These are phyloP conservation scores for Teunomyces tritomae DNA, from an alignment of 805 yeast genomes.

Conservation along the genomic window DNA sequence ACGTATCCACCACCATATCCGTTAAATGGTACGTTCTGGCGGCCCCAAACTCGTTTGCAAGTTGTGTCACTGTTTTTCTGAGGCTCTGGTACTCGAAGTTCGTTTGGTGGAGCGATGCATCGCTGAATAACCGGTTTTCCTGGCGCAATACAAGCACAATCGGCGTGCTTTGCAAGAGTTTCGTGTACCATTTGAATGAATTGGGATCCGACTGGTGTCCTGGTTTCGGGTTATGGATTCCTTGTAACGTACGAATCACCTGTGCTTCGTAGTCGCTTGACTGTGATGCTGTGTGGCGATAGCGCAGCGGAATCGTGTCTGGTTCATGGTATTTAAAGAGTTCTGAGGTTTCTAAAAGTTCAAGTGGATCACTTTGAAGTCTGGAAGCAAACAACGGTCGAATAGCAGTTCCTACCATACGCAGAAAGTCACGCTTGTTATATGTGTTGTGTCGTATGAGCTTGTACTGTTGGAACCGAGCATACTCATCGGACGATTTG, in stretches of 20 bases:
- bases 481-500: constrained; percentile 17
- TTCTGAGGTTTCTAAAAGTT: constrained; percentile 7
- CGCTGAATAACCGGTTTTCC: constrained; percentile 26
- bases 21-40: constrained; percentile 32
- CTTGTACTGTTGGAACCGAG: constrained; percentile 19
- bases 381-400: constrained; percentile 19
- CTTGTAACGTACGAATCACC: constrained; percentile 24
- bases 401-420: constrained; percentile 16
- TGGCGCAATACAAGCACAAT: constrained; percentile 28
- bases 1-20: constrained; percentile 27
- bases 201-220: constrained; percentile 12
- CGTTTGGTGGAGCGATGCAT: constrained; percentile 18
- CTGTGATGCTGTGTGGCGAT: constrained; percentile 13
- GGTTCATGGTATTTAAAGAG: constrained; percentile 3
- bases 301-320: constrained; percentile 9
- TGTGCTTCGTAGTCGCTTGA: constrained; percentile 24
- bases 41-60: constrained; percentile 9
- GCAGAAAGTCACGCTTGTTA: constrained; percentile 21
- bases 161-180: constrained; percentile 28
- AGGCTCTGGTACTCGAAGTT: constrained; percentile 21
- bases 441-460: constrained; percentile 11
- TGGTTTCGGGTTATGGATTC: constrained; percentile 20
- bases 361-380: constrained; percentile 13
- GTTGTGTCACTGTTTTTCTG: constrained; percentile 7
- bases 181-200: constrained; percentile 29